Conservation (phyloP, 345 rosid species). For the Anacardium occidentale region DNA sequence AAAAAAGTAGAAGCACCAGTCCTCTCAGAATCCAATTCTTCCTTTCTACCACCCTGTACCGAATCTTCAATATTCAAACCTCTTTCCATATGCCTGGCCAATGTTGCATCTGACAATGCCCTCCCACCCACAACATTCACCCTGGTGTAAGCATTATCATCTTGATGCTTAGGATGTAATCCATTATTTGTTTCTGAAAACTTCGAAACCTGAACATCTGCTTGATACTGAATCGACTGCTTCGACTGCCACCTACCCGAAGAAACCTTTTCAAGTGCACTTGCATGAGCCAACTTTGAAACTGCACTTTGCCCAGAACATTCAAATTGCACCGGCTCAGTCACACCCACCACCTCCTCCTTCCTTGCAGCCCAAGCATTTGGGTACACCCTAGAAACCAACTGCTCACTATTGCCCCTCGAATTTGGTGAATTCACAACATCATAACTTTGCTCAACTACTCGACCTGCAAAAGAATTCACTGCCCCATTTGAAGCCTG, state of each 20-base stretch:
- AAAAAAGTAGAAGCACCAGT: slow-evolving; percentile 27
- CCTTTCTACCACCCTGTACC: slow-evolving; percentile 39
- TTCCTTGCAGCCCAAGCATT: slow-evolving; percentile 65
- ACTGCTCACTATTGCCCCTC: slow-evolving; percentile 33
- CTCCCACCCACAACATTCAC: slow-evolving; percentile 33
- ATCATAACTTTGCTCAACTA: slow-evolving; percentile 29
- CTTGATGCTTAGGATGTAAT: slow-evolving; percentile 28
- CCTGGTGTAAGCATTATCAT: slow-evolving; percentile 25
- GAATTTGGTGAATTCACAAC: slow-evolving; percentile 29
- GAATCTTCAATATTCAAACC: slow-evolving; percentile 37
- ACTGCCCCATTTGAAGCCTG: slow-evolving; percentile 21
- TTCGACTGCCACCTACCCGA: slow-evolving; percentile 81
- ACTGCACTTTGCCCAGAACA: slow-evolving; percentile 48
- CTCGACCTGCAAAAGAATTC: slow-evolving; percentile 45
- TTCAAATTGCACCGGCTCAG: slow-evolving; percentile 44
- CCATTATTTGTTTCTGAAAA: slow-evolving; percentile 43
- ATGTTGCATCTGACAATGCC: slow-evolving; percentile 32
- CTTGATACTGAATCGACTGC: slow-evolving; percentile 39
- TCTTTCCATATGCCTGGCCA: slow-evolving; percentile 40
- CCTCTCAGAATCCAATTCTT: slow-evolving; percentile 40
- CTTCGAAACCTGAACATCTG: slow-evolving; percentile 49
- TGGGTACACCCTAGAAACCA: slow-evolving; percentile 36
- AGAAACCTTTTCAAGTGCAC: slow-evolving; percentile 70
- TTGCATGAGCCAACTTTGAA: slow-evolving; percentile 63
- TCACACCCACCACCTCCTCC: slow-evolving; percentile 36